A percentile compares a stretch with the other conserved stretches of the same genome.
Conservation (phyloP, 2,329 filamentous ascomycete genomes). For the Fusarium anguioides region DNA sequence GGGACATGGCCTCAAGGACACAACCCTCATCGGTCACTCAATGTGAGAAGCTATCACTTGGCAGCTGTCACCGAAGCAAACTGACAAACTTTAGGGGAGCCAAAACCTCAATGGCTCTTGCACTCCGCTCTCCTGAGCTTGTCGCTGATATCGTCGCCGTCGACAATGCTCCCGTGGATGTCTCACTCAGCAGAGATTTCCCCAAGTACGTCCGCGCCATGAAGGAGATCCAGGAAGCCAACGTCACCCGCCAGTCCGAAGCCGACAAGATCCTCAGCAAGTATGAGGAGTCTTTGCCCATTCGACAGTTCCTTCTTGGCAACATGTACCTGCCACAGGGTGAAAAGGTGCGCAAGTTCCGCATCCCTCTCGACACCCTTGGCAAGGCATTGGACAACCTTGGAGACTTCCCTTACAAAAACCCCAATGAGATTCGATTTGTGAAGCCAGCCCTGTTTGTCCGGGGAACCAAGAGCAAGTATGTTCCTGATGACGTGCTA, state of each 20-base stretch:
- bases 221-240: conserved; percentile 78
- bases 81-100: conserved; percentile 71
- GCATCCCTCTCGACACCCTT: conserved; percentile 80
- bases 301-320: conserved; percentile 91
- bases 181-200: conserved; percentile 78
- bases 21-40: conserved; percentile 90
- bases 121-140: conserved; percentile 74
- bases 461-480: conserved; percentile 79
- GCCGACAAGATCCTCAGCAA: conserved; percentile 82
- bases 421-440: conserved; percentile 75
- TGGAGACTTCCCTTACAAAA: conserved; percentile 88
- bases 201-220: conserved; percentile 85
- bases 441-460: conserved; percentile 85
- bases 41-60: conserved; percentile 68
- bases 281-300: conserved; percentile 77
- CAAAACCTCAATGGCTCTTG: conserved; percentile 90
- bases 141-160: conserved; percentile 82
- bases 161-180: conserved; percentile 92
- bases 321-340: conserved; percentile 74
- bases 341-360: conserved; percentile 73
- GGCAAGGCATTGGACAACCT: conserved; percentile 76
- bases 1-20: conserved; percentile 73
- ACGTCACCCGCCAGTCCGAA: conserved; percentile 75
- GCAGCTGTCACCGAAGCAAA: neutral
- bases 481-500: conserved; percentile 82